Percentiles rank a stretch among this genome's conserved stretches.
Conservation (phyloP, 805 yeast species). For the Danielozyma ontarioensis region DNA sequence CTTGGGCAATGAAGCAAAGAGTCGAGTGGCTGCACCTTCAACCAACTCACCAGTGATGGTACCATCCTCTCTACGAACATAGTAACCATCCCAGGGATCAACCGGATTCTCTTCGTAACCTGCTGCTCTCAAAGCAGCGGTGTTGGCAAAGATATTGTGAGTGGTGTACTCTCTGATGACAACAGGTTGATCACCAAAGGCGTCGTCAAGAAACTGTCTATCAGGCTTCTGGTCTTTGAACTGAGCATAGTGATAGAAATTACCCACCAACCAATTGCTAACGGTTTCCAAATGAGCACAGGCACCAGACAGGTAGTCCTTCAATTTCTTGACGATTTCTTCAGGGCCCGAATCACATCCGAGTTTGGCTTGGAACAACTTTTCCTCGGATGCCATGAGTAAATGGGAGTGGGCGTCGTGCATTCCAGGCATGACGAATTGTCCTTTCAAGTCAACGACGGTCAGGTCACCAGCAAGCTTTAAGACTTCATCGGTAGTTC, state of each 20-base stretch:
- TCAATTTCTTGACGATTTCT: constrained; percentile 15
- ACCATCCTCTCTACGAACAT: constrained; percentile 18
- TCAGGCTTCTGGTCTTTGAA: constrained; percentile 18
- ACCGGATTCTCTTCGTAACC: constrained; percentile 18
- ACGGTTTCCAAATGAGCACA: constrained; percentile 15
- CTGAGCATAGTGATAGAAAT: constrained; percentile 17
- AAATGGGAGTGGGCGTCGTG: constrained; percentile 20
- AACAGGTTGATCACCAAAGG: constrained; percentile 22
- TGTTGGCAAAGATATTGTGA: constrained; percentile 19
- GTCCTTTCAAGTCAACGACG: constrained; percentile 16
- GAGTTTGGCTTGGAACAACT: constrained; percentile 16
- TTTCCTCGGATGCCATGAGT: constrained; percentile 18
- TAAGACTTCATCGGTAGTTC: constrained; percentile 11
- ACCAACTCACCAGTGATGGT: constrained; percentile 20
- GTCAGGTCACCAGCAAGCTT: constrained; percentile 5
- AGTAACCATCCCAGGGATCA: constrained; percentile 21
- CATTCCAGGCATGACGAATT: constrained; percentile 21
- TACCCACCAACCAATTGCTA: constrained; percentile 19
- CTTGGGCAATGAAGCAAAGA: constrained; percentile 14
- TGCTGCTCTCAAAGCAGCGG: constrained; percentile 21
- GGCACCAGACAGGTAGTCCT: constrained; percentile 11
- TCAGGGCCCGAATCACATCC: constrained; percentile 11
- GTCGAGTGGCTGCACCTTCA: constrained; percentile 19
- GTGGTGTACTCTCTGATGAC: constrained; percentile 20
- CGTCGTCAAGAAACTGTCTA: constrained; percentile 18